A percentile compares a stretch with the other conserved stretches of the same genome.
phyloP scores from a whole-genome alignment of 306 rosid species.

The Acacia confusa region DNA sequence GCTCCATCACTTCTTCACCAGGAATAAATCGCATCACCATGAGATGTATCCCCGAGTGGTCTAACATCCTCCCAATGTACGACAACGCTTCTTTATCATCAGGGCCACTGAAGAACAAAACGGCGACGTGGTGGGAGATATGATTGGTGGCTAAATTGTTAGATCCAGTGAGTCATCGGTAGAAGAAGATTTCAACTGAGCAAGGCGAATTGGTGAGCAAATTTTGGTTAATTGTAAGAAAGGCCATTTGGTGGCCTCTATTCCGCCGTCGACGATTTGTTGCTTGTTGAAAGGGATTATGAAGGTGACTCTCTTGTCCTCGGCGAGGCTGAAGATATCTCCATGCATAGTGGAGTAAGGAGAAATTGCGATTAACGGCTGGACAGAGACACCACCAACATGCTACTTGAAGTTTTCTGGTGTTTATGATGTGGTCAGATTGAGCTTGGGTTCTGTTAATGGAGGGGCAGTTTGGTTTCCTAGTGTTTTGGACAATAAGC shows the following conservation, averaged over 20 bases:
- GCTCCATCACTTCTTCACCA: constrained; percentile 27
- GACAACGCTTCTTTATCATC: constrained; percentile 89
- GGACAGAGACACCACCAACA: constrained; percentile 52
- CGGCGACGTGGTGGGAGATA: constrained; percentile 51
- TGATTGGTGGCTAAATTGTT: constrained; percentile 51
- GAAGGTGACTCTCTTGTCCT: constrained; percentile 72
- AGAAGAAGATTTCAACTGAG: constrained; percentile 82
- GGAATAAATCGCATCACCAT: constrained; percentile 61
- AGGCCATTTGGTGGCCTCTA: constrained; percentile 82
- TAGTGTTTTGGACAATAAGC: constrained; percentile 82
- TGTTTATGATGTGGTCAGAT: constrained; percentile 80
- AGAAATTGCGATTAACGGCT: constrained; percentile 80
- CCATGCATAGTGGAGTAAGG: constrained; percentile 96
- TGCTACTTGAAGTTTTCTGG: constrained; percentile 79
- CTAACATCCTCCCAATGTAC: constrained; percentile 82
- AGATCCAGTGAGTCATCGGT: constrained; percentile 68
- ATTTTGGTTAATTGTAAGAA: constrained; percentile 67
- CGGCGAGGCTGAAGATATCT: constrained; percentile 76
- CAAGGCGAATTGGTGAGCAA: constrained; percentile 74
- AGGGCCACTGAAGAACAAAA: constrained; percentile 84
- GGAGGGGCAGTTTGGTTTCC: constrained; percentile 54
- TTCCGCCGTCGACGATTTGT: constrained; percentile 92
- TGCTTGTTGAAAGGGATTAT: constrained; percentile 91
- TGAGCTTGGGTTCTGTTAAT: constrained; percentile 78
- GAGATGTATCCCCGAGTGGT: constrained; percentile 59